Evolutionary conservation across 225 moss, liverwort and hornwort species (phyloP).

Genomic region (Physcomitrium patens): DNA sequence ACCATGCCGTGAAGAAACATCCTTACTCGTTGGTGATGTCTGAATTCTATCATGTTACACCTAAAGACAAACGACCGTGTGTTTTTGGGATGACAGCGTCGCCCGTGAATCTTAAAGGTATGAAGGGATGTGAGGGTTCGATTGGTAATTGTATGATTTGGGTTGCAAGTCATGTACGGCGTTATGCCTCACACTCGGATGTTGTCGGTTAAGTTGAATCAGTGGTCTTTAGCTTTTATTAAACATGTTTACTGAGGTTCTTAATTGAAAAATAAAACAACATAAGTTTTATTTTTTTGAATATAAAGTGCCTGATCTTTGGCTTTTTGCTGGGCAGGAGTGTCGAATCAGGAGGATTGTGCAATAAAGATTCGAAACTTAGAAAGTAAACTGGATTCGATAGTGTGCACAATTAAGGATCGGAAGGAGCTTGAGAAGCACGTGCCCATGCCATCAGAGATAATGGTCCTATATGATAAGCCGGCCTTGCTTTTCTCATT

Average conservation of each 20-base stretch:
- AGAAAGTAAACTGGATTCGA: conserved; percentile 97
- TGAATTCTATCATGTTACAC: conserved; percentile 96
- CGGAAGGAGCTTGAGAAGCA: conserved; percentile 97
- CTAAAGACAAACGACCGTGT: conserved; percentile 80
- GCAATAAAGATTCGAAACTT: conserved; percentile 97
- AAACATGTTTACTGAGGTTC: neutral
- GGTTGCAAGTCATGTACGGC: conserved; percentile 11
- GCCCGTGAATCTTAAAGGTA: conserved; percentile 95
- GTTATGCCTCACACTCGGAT: conserved; percentile 7
- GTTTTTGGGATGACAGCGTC: conserved; percentile 99
- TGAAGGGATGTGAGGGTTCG: neutral
- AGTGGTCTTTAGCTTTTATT: conserved; percentile 8
- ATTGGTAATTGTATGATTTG: conserved; percentile 8
- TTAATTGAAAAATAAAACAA: too few relatives aligned
- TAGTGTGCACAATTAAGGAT: conserved; percentile 99
- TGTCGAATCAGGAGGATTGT: conserved; percentile 99
- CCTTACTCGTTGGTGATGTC: conserved; percentile 99
- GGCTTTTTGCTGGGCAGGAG: conserved; percentile 60
- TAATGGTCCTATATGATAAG: conserved; percentile 88
- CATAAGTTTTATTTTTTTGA: neutral
- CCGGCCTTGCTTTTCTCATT: conserved; percentile 84
- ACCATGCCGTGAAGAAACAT: conserved; percentile 99
- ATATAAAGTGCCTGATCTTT: conserved; percentile 17
- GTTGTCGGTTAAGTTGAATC: conserved; percentile 1
- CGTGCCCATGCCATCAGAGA: conserved; percentile 96